Evolutionary conservation across 768 basidiomycete species (phyloP).

Genomic region (Dictyophora rubrovolvata): DNA sequence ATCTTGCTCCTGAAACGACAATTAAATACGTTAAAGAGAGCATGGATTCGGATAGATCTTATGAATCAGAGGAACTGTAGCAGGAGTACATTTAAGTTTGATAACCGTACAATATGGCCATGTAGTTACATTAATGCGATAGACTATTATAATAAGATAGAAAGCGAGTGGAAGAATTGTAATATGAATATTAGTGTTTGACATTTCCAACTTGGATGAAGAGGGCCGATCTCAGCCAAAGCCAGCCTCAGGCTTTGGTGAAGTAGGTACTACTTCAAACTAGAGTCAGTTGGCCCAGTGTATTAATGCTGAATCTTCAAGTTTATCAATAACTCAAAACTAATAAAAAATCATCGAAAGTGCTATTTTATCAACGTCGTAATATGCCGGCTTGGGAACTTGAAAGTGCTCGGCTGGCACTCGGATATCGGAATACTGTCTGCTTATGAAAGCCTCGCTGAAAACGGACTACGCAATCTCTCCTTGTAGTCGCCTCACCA

Average conservation of each 20-base stretch:
- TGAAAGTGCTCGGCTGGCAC: too few species aligned
- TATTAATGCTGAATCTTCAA: too few species aligned
- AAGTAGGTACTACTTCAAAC: too few species aligned
- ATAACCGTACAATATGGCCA: background rate
- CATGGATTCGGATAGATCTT: conserved; percentile 1
- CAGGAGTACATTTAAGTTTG: too few species aligned
- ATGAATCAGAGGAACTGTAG: conserved; percentile 8
- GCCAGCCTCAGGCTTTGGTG: too few species aligned
- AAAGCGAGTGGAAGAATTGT: too few species aligned
- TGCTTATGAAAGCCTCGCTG: background rate
- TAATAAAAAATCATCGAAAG: too few species aligned
- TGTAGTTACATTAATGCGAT: background rate
- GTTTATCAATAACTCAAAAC: too few species aligned
- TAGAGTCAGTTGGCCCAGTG: too few species aligned
- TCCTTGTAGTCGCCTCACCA: background rate
- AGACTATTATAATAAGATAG: background rate
- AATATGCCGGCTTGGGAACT: too few species aligned
- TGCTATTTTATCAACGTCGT: too few species aligned
- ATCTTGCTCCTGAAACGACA: background rate
- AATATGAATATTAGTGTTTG: background rate
- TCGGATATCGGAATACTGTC: background rate
- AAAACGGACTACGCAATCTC: background rate
- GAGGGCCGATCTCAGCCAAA: too few species aligned
- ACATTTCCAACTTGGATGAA: background rate
- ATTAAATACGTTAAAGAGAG: background rate